A percentile compares a stretch with the other conserved stretches of the same genome.
phyloP scores from a whole-genome alignment of 805 yeast genomes.

The Hanseniaspora guilliermondii region DNA sequence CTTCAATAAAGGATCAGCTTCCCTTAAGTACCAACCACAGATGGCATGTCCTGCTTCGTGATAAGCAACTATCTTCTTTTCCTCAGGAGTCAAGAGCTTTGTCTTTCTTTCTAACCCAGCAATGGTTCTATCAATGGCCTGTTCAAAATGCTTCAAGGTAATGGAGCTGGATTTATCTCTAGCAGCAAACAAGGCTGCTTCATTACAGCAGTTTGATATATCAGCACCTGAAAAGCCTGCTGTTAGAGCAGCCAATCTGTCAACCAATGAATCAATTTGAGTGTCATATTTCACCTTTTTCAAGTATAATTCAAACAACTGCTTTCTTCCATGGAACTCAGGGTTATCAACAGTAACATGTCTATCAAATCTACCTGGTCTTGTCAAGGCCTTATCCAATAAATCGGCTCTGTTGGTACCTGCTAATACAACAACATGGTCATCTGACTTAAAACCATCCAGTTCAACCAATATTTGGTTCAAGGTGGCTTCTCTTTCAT shows the following conservation, averaged over 20 bases:
- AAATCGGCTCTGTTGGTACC: conserved; percentile 93
- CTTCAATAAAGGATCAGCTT: conserved; percentile 81
- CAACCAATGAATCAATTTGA: conserved; percentile 52
- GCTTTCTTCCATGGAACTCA: conserved; percentile 79
- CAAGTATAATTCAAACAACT: conserved; percentile 72
- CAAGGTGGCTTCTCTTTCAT: conserved; percentile 85
- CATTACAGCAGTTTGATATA: conserved; percentile 87
- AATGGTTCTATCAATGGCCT: conserved; percentile 85
- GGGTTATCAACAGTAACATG: conserved; percentile 80
- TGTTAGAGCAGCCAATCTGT: conserved; percentile 78
- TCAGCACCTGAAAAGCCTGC: conserved; percentile 97
- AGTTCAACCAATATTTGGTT: conserved; percentile 87
- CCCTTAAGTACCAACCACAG: conserved; percentile 82
- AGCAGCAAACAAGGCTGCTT: conserved; percentile 89
- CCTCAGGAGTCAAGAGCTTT: conserved; percentile 63
- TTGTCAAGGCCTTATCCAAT: conserved; percentile 73
- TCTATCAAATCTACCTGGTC: conserved; percentile 93
- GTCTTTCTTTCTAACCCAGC: conserved; percentile 89
- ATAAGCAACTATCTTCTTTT: conserved; percentile 76
- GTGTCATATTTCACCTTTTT: conserved; percentile 39
- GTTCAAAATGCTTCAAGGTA: conserved; percentile 65
- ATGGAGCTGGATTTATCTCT: conserved; percentile 55
- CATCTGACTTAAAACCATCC: conserved; percentile 85
- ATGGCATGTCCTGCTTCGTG: conserved; percentile 97
- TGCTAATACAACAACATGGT: conserved; percentile 85